Conservation (phyloP, 2,329 filamentous ascomycete genomes). For the Fusarium brevicatenulatum region DNA sequence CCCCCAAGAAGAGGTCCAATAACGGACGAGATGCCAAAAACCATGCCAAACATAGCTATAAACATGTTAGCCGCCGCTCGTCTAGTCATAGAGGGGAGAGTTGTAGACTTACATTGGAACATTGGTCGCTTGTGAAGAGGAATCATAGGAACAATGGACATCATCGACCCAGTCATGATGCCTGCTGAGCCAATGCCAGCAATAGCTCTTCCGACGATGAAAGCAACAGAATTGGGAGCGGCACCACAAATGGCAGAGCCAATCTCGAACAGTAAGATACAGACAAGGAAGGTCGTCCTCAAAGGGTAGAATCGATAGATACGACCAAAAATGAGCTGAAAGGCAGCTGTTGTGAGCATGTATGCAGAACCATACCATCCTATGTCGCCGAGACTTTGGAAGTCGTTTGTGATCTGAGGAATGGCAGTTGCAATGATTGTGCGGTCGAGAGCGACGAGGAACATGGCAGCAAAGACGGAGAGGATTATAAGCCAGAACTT, state of each 20-base stretch:
- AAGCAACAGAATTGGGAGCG: constrained; percentile 62
- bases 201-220: constrained; percentile 67
- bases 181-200: constrained; percentile 66
- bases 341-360: constrained; percentile 68
- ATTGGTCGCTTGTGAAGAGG: constrained; percentile 69
- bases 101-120: constrained; percentile 58
- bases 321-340: constrained; percentile 63
- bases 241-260: constrained; percentile 66
- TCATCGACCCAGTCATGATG: constrained; percentile 66
- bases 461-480: constrained; percentile 65
- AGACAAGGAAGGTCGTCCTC: constrained; percentile 58
- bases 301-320: constrained; percentile 65
- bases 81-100: neutral
- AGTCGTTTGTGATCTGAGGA: constrained; percentile 66
- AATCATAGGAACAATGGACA: constrained; percentile 67
- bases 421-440: constrained; percentile 68
- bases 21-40: constrained; percentile 66
- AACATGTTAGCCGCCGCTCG: constrained; percentile 17
- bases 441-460: constrained; percentile 66
- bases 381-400: constrained; percentile 67
- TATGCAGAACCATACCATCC: constrained; percentile 73
- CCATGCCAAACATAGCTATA: constrained; percentile 61
- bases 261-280: constrained; percentile 63
- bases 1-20: constrained; percentile 65
- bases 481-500: constrained; percentile 66